These are phyloP conservation scores for Quercus tomentella DNA, from an alignment of 331 rosid genomes.

Conservation along the genomic window DNA sequence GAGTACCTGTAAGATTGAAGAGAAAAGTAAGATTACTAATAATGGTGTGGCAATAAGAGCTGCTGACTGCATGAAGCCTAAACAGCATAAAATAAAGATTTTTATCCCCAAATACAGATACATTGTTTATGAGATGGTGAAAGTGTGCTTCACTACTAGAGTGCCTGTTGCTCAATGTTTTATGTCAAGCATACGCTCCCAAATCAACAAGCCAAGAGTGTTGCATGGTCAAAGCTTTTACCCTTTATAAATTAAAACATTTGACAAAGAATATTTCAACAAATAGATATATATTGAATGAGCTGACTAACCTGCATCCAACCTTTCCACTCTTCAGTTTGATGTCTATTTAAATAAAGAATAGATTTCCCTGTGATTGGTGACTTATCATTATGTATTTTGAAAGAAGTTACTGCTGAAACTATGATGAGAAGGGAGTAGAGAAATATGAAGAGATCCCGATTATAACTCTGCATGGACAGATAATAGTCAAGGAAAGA, in stretches of 20 bases:
- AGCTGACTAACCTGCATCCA: slow-evolving; percentile 91
- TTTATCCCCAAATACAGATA: background rate
- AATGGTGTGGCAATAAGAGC: background rate
- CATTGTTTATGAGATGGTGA: background rate
- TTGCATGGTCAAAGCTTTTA: background rate
- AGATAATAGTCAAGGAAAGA: slow-evolving; percentile 11
- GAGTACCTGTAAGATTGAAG: slow-evolving; percentile 56
- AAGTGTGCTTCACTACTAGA: background rate
- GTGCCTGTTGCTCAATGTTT: background rate
- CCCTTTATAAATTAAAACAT: slow-evolving; percentile 1
- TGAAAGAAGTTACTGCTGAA: slow-evolving; percentile 83
- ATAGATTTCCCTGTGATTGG: slow-evolving; percentile 82
- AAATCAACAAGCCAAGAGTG: background rate
- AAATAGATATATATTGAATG: slow-evolving; percentile 16
- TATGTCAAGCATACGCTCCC: background rate
- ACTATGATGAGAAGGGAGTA: slow-evolving; percentile 87
- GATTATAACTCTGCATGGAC: slow-evolving; percentile 82
- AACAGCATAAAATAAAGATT: background rate
- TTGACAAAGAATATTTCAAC: slow-evolving; percentile 1
- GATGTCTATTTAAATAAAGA: slow-evolving; percentile 91
- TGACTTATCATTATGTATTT: slow-evolving; percentile 75
- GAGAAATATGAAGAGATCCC: slow-evolving; percentile 88
- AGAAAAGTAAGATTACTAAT: background rate
- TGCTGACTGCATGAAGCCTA: background rate
- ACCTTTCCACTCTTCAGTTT: slow-evolving; percentile 99